Conservation (phyloP, 371 early-diverging fungal genomes). For the Lichtheimia ornata region DNA sequence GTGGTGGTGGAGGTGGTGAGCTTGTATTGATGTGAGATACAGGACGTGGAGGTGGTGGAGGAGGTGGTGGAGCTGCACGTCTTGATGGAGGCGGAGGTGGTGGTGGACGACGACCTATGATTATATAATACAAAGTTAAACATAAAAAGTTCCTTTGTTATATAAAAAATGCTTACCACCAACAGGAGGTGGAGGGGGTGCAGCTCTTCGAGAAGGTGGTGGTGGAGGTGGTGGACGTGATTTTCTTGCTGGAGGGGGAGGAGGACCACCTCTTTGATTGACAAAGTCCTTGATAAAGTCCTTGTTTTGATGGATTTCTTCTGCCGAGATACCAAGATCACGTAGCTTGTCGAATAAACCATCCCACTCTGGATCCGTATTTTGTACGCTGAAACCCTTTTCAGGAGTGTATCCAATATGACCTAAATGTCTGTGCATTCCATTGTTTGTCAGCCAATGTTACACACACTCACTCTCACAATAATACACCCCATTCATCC, state of each 20-base stretch:
- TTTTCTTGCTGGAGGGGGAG: constrained; percentile 18
- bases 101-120: constrained; percentile 42
- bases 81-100: constrained; percentile 34
- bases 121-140: background rate
- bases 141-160: background rate
- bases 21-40: constrained; percentile 19
- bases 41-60: constrained; percentile 20
- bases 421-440: constrained; percentile 60
- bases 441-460: background rate
- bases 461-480: background rate
- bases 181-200: constrained; percentile 34
- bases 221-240: constrained; percentile 42
- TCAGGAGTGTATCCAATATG: constrained; percentile 83
- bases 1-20: constrained; percentile 28
- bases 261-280: constrained; percentile 37
- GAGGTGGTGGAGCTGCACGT: constrained; percentile 14
- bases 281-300: constrained; percentile 54
- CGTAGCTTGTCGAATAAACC: constrained; percentile 53
- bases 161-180: constrained; percentile 26
- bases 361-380: constrained; percentile 85
- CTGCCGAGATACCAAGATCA: constrained; percentile 45
- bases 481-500: background rate
- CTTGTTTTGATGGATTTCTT: constrained; percentile 43
- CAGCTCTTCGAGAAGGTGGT: constrained; percentile 24
- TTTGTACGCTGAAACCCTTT: constrained; percentile 81